Conservation (phyloP, 371 early-diverging fungal species). For the Funneliformis caledonium region DNA sequence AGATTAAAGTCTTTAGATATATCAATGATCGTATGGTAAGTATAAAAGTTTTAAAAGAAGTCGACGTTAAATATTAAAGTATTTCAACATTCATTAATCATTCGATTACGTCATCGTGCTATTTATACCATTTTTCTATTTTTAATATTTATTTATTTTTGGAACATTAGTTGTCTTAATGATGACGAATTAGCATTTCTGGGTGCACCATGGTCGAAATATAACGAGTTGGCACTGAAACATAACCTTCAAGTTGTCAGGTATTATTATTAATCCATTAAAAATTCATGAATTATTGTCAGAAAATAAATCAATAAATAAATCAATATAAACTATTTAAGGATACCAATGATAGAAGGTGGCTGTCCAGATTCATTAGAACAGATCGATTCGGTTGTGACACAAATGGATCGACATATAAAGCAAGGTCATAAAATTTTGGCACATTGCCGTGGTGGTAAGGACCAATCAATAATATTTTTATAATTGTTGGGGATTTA, state of each 20-base stretch:
- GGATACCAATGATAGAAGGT: slow-evolving; percentile 80
- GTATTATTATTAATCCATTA: slow-evolving; percentile 36
- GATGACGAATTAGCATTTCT: slow-evolving; percentile 72
- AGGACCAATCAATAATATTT: neutral
- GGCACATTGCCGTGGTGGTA: slow-evolving; percentile 82
- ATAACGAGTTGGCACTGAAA: slow-evolving; percentile 60
- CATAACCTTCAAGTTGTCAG: slow-evolving; percentile 61
- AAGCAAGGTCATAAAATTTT: slow-evolving; percentile 64
- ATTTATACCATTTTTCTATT: slow-evolving; percentile 25
- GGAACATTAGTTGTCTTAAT: slow-evolving; percentile 64
- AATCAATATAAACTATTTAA: slow-evolving; percentile 39
- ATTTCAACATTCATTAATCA: no score
- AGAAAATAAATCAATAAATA: neutral
- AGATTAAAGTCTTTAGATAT: slow-evolving; percentile 66
- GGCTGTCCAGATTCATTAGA: slow-evolving; percentile 66
- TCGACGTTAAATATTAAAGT: neutral
- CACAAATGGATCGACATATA: slow-evolving; percentile 57
- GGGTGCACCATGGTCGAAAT: slow-evolving; percentile 73
- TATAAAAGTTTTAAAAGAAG: neutral
- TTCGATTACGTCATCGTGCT: neutral
- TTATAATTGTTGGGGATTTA: neutral
- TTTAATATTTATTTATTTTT: slow-evolving; percentile 9
- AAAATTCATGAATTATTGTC: neutral
- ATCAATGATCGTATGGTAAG: slow-evolving; percentile 73
- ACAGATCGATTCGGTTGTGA: slow-evolving; percentile 62